A percentile compares a stretch with the other conserved stretches of the same genome.
phyloP scores from a whole-genome alignment of 2,329 filamentous ascomycete genomes.

The Botryotinia calthae region DNA sequence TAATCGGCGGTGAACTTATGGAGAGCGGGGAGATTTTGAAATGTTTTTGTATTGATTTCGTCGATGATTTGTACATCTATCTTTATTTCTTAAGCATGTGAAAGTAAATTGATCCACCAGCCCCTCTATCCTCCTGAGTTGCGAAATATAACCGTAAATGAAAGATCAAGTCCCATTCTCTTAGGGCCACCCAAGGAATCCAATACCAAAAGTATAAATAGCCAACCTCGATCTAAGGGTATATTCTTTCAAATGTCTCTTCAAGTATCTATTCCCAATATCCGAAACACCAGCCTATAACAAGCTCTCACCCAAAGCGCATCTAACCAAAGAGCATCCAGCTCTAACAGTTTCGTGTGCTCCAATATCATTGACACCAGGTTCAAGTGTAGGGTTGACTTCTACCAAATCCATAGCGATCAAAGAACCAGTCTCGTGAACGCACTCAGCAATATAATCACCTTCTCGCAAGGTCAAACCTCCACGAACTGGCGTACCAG shows the following conservation, averaged over 20 bases:
- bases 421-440: conserved; percentile 75
- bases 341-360: conserved; percentile 85
- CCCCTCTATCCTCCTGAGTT: neutral
- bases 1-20: neutral
- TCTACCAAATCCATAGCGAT: conserved; percentile 80
- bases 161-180: neutral
- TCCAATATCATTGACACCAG: conserved; percentile 54
- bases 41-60: conserved; percentile 3
- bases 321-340: conserved; percentile 86
- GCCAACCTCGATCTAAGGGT: neutral
- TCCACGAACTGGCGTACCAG: conserved; percentile 89
- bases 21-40: neutral
- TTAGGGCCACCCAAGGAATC: neutral
- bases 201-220: neutral
- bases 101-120: neutral
- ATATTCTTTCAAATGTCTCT: neutral
- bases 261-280: neutral
- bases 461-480: conserved; percentile 92
- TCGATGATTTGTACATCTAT: conserved; percentile 4
- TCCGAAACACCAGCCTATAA: conserved; percentile 50
- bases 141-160: neutral
- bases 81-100: neutral
- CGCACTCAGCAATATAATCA: conserved; percentile 90
- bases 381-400: conserved; percentile 71
- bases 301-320: conserved; percentile 87